phyloP scores from a whole-genome alignment of 2,329 filamentous ascomycete genomes.

The Colletotrichum tofieldiae region DNA sequence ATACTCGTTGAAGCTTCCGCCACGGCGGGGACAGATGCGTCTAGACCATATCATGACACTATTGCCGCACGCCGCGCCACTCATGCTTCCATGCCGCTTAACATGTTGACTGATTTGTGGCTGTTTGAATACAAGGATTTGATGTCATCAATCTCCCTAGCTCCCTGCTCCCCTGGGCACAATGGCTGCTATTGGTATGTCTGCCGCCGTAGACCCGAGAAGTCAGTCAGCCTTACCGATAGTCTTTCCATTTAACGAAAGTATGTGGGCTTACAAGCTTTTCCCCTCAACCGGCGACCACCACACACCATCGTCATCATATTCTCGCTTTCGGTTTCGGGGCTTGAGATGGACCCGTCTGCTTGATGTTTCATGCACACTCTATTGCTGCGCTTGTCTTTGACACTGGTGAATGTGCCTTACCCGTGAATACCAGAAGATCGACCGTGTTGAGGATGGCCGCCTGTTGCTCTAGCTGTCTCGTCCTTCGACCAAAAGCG shows the following conservation, averaged over 20 bases:
- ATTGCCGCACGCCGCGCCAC: neutral
- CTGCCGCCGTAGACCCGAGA: neutral
- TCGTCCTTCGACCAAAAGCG: neutral
- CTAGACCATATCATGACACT: no score
- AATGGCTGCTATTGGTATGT: neutral
- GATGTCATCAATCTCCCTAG: neutral
- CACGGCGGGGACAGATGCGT: no score
- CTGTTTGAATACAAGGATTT: neutral
- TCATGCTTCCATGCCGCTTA: neutral
- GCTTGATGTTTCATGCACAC: neutral
- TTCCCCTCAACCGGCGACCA: no score
- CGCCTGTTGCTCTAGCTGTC: neutral
- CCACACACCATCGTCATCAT: no score
- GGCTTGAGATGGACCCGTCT: neutral
- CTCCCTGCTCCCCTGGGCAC: neutral
- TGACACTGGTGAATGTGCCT: neutral
- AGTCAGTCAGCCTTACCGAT: neutral
- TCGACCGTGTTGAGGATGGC: no score
- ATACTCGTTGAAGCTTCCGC: no score
- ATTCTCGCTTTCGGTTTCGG: slow-evolving; percentile 14
- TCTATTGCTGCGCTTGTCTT: neutral
- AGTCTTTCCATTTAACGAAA: neutral
- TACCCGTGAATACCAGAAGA: neutral
- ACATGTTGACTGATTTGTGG: neutral
- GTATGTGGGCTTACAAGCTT: no score